Percentiles rank a stretch among this genome's conserved stretches.
Conservation (phyloP, 257 asterid genomes). For the Solanum gandarillasii region DNA sequence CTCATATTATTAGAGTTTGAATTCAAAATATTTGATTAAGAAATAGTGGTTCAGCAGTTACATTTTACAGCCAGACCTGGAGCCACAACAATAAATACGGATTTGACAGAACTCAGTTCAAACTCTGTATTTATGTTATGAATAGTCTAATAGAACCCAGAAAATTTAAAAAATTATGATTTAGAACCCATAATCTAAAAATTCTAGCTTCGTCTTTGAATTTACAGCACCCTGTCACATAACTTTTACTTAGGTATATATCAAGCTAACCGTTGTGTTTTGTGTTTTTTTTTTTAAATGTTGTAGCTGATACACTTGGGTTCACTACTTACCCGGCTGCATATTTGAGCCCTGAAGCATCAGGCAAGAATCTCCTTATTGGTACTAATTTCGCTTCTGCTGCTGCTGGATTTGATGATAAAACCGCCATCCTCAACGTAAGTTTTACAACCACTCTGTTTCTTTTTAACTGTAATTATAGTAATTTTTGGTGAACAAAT, state of each 20-base stretch:
- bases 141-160: background rate
- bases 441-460: background rate
- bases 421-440: slow-evolving; percentile 58
- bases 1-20: too few species aligned
- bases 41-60: too few species aligned
- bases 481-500: background rate
- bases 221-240: background rate
- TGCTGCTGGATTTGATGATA: slow-evolving; percentile 85
- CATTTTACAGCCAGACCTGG: too few species aligned
- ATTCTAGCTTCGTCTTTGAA: background rate
- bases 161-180: too few species aligned
- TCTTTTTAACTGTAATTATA: background rate
- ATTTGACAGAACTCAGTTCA: background rate
- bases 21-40: too few species aligned
- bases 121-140: background rate
- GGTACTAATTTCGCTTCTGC: slow-evolving; percentile 97
- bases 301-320: slow-evolving; percentile 77
- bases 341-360: slow-evolving; percentile 89
- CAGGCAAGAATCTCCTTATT: slow-evolving; percentile 65
- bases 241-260: background rate
- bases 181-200: background rate
- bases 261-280: background rate
- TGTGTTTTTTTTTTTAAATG: background rate
- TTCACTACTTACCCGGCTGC: slow-evolving; percentile 63
- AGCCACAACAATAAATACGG: too few species aligned